Evolutionary conservation across 805 yeast genomes (phyloP), one percentile per base, ranked within the genome.

Genomic region (Lachancea waltii): DNA sequence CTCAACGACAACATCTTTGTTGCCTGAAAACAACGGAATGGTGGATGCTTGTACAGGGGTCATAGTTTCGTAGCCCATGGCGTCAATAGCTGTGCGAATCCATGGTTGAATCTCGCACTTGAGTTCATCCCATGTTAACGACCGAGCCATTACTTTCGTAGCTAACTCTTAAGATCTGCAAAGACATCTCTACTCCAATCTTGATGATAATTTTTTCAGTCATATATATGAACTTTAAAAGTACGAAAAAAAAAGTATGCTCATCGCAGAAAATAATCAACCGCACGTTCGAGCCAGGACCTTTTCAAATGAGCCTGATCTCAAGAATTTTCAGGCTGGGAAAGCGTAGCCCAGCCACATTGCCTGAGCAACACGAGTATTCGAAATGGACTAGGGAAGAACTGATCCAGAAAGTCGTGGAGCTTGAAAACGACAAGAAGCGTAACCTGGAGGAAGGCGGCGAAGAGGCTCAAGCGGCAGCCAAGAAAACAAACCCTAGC

Each of bases 1-100:
- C 57, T 92, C 97, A 1, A 87, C 97, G 7, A 92, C 92, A 3
- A 92, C 96, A 62, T 92, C 98, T 53, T 90, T 90, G 54, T 87
- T 83, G 14, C 78, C 78, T 16, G 81, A 62, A 47, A 92, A 74
- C 43, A 89, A 64, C 0, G 98, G 98, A 35, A 92, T 83, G 0
- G 94, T 80, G 0, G 97, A 77, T 0, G 98, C 97, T 57, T 92
- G 98, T 0, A 92, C 98, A 0, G 98, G 95, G 0, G 98, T 92
- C 96, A 90, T 86, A 9, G 74, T 58, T 2, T 75, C 72, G 56
- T 73, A 89, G 2, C 95, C 96, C 44, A 81, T 56, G 1, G 89
- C 74, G n/a, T 65, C 61, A 9, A 89, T 69, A 2, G 95, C 92
- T 2, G 78, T 54, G 36, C 50, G 53, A 42, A 85, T 58, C 94